Percentiles rank a stretch among this genome's conserved stretches.
Evolutionary conservation across 1,139 yeast species (phyloP).

Genomic region (Candida pseudoviswanathii): DNA sequence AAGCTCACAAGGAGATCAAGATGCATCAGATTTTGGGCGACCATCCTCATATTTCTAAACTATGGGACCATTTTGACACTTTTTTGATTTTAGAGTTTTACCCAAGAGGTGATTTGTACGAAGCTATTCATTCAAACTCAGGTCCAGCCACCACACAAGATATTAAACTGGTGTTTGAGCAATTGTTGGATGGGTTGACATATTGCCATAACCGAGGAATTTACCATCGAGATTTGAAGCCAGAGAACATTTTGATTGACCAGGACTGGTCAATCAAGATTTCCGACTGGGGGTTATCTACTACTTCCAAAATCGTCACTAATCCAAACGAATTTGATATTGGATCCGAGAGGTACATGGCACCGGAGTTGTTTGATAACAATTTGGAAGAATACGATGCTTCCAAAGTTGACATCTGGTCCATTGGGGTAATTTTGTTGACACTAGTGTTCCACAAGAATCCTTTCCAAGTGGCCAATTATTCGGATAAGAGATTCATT

Average conservation of each 20-base stretch:
- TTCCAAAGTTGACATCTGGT: slow-evolving; percentile 89
- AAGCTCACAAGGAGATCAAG: slow-evolving; percentile 77
- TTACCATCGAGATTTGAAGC: slow-evolving; percentile 87
- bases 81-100: slow-evolving; percentile 87
- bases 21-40: slow-evolving; percentile 72
- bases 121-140: slow-evolving; percentile 79
- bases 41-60: slow-evolving; percentile 63
- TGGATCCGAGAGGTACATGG: slow-evolving; percentile 96
- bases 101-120: slow-evolving; percentile 89
- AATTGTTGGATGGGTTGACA: slow-evolving; percentile 75
- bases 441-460: slow-evolving; percentile 88
- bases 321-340: slow-evolving; percentile 72
- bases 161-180: slow-evolving; percentile 73
- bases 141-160: slow-evolving; percentile 81
- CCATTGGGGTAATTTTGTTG: slow-evolving; percentile 82
- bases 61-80: slow-evolving; percentile 78
- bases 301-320: slow-evolving; percentile 59
- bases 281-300: slow-evolving; percentile 93
- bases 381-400: slow-evolving; percentile 73
- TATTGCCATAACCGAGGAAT: slow-evolving; percentile 74
- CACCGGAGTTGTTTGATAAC: slow-evolving; percentile 82
- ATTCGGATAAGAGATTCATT: slow-evolving; percentile 80
- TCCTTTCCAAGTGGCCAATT: slow-evolving; percentile 84
- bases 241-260: slow-evolving; percentile 80
- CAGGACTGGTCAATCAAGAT: slow-evolving; percentile 81